These are phyloP conservation scores for Kalmanozyma brasiliensis DNA, from an alignment of 1,284 basidiomycete species.

Conservation along the genomic window DNA sequence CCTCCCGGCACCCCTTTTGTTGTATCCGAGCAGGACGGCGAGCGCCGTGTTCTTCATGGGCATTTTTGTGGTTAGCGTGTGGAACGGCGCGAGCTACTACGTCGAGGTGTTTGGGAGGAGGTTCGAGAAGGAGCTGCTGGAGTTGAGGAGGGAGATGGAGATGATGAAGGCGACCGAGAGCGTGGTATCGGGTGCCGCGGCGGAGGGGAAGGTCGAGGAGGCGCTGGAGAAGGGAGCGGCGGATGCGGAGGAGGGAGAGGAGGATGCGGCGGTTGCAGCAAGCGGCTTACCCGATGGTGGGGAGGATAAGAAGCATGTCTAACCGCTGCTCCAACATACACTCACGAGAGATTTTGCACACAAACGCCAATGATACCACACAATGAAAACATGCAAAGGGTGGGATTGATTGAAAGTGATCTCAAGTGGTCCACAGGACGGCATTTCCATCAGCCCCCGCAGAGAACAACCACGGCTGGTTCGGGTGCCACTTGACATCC, in stretches of 20 bases:
- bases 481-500: constrained; percentile 86
- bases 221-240: constrained; percentile 2
- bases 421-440: constrained; percentile 77
- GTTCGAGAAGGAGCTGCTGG: constrained; percentile 55
- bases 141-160: constrained; percentile 41
- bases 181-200: constrained; percentile 11
- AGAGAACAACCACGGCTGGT: constrained; percentile 91
- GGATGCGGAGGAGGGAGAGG: background rate
- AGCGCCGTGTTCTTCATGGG: constrained; percentile 77
- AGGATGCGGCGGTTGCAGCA: constrained; percentile 21
- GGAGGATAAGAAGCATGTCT: constrained; percentile 25
- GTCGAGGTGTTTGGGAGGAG: constrained; percentile 72
- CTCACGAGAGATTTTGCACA: background rate
- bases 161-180: constrained; percentile 21
- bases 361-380: background rate
- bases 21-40: constrained; percentile 80
- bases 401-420: background rate
- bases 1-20: constrained; percentile 81
- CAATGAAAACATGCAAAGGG: background rate
- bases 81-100: constrained; percentile 54
- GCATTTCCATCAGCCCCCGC: constrained; percentile 92
- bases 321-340: background rate
- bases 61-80: constrained; percentile 49
- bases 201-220: background rate
- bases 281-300: constrained; percentile 19